Conservation (phyloP, 208 protist species). For the Trypanosoma avium region DNA sequence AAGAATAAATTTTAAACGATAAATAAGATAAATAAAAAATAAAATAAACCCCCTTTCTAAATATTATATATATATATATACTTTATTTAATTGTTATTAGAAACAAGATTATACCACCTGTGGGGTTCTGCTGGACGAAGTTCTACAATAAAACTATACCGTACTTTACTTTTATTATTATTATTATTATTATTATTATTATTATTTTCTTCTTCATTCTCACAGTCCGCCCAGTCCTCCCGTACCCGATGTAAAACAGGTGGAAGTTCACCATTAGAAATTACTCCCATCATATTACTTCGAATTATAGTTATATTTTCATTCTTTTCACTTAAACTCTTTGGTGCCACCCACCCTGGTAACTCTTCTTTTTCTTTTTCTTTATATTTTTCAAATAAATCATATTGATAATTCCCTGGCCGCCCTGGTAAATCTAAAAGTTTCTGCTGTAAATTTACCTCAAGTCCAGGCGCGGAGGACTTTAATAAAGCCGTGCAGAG, state of each 20-base stretch:
- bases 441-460: slow-evolving; percentile 35
- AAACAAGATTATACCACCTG: slow-evolving; percentile 31
- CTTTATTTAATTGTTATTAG: slow-evolving; percentile 40
- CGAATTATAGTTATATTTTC: slow-evolving; percentile 39
- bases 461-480: slow-evolving; percentile 51
- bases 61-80: too few relatives aligned
- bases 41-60: too few relatives aligned
- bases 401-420: slow-evolving; percentile 1
- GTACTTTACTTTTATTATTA: too few relatives aligned
- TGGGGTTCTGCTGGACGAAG: slow-evolving; percentile 42
- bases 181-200: too few relatives aligned
- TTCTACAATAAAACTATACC: slow-evolving; percentile 77
- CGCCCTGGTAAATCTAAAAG: not conserved
- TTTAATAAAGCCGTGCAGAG: slow-evolving; percentile 49
- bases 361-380: slow-evolving; percentile 3
- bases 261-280: slow-evolving; percentile 34
- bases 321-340: not conserved
- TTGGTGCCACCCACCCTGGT: slow-evolving; percentile 15
- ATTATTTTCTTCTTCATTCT: too few relatives aligned
- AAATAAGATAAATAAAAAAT: too few relatives aligned
- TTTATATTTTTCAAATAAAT: not conserved
- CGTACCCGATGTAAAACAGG: slow-evolving; percentile 68
- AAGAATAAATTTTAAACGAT: too few relatives aligned
- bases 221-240: slow-evolving; percentile 36
- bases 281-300: slow-evolving; percentile 42